Percentiles rank a stretch among this genome's conserved stretches.
Evolutionary conservation across 2,329 filamentous ascomycete genomes (phyloP).

Genomic region (Diaporthe velutina): DNA sequence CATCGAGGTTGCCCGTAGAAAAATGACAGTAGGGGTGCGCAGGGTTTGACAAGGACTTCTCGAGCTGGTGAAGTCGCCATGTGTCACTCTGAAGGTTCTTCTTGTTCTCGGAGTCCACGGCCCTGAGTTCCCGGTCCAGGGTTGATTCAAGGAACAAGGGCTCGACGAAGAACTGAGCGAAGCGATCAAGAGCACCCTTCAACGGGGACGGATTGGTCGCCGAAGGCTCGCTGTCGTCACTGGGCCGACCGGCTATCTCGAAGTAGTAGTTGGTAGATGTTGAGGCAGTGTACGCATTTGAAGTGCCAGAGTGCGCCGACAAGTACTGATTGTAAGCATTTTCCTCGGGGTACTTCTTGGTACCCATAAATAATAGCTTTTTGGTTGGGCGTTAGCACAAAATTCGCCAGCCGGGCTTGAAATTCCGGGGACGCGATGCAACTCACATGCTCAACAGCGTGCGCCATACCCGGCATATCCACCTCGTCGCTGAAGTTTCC

Average conservation of each 20-base stretch:
- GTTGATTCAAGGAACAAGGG: slow-evolving; percentile 89
- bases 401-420: background rate
- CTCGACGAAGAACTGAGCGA: slow-evolving; percentile 93
- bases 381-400: slow-evolving; percentile 21
- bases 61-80: slow-evolving; percentile 89
- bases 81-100: slow-evolving; percentile 94
- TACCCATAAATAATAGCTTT: slow-evolving; percentile 94
- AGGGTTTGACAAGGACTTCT: slow-evolving; percentile 89
- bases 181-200: slow-evolving; percentile 87
- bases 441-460: slow-evolving; percentile 89
- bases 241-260: slow-evolving; percentile 86
- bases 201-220: slow-evolving; percentile 71
- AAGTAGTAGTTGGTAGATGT: slow-evolving; percentile 99
- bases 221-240: slow-evolving; percentile 68
- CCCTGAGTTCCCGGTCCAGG: slow-evolving; percentile 86
- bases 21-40: slow-evolving; percentile 93
- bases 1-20: slow-evolving; percentile 89
- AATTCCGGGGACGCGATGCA: background rate
- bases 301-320: slow-evolving; percentile 88
- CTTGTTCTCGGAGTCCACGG: slow-evolving; percentile 97
- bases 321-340: slow-evolving; percentile 97
- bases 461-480: slow-evolving; percentile 94
- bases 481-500: slow-evolving; percentile 94
- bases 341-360: slow-evolving; percentile 95
- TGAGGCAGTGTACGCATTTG: slow-evolving; percentile 93